These are phyloP conservation scores for Tinospora cordifolia DNA, from an alignment of 164 flowering plant genomes.

Conservation along the genomic window DNA sequence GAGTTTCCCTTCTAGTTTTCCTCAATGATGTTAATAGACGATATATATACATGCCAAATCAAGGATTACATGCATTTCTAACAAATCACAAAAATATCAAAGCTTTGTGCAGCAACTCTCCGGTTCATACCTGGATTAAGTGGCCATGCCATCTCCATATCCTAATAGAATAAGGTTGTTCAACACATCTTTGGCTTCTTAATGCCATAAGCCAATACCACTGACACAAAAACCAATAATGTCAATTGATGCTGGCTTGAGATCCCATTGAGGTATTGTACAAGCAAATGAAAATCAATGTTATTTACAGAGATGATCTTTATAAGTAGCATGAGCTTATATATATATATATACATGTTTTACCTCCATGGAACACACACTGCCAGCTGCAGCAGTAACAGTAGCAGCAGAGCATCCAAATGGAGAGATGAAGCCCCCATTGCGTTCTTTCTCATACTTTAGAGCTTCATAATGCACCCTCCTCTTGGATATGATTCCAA, in stretches of 20 bases:
- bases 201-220: conserved; percentile 73
- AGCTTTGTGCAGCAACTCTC: conserved; percentile 4
- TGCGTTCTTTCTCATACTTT: conserved; percentile 68
- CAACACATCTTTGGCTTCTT: conserved; percentile 34
- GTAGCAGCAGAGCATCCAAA: conserved; percentile 72
- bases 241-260: conserved; percentile 3
- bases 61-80: neutral
- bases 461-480: conserved; percentile 67
- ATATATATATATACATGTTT: neutral
- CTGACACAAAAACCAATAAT: conserved; percentile 32
- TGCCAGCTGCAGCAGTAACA: conserved; percentile 55
- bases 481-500: conserved; percentile 77
- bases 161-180: conserved; percentile 30
- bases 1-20: neutral
- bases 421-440: conserved; percentile 71
- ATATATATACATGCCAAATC: neutral
- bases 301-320: neutral
- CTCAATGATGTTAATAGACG: neutral
- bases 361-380: conserved; percentile 78
- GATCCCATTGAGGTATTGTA: neutral
- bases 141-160: conserved; percentile 82
- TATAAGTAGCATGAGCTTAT: neutral
- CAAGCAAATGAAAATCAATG: neutral
- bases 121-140: conserved; percentile 56
- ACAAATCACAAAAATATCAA: no score